Base-by-base conservation (phyloP, 179 eudicot species). In the Silene vulgaris region DNA sequence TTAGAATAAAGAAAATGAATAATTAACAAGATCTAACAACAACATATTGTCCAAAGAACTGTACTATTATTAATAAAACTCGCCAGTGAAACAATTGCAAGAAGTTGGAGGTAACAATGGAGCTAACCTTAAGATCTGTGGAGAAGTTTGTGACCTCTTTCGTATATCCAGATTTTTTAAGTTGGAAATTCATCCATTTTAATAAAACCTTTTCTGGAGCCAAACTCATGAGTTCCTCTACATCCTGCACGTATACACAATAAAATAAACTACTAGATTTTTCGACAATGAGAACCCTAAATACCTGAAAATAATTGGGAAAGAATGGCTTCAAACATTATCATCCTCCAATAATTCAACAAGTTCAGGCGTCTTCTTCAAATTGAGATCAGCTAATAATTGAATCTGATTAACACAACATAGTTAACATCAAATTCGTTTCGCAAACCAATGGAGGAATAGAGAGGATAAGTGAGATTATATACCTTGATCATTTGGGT, bases 401-500 rank as follows among this genome's bases (percentile, higher is more conserved):
- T 91, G 97, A 75, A 91, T 91, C 97, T 90, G 85, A 71, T 28
- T 60, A 19, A 65, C 14, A 43, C 2, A 68, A 45, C 63, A 77
- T 2, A 17, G 52, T 69, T 19, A 50, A 50, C 40, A 75, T 57
- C n/a, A 52, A 45, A 56, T 63, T 14, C 19, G 5, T 54, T 14
- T 16, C 3, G 19, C 17, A n/a, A 54, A 4, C 59, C 19, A n/a
- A 54, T 32, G 6, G n/a, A 52, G 32, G 19, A 17, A 20, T 7
- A 66, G 21, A 29, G 56, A 69, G 17, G 71, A 48, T 21, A 32
- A 48, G 30, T 3, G 66, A 40, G 16, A 43, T 65, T 26, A 30
- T 8, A 70, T 87, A 91, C 97, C 97, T 91, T 91, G 63, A 90
- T 87, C 50, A 91, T 90, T 83, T 91, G 97, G 61, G 92, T 85